Conservation (phyloP, 305 asterid genomes). For the Fraxinus baroniana region DNA sequence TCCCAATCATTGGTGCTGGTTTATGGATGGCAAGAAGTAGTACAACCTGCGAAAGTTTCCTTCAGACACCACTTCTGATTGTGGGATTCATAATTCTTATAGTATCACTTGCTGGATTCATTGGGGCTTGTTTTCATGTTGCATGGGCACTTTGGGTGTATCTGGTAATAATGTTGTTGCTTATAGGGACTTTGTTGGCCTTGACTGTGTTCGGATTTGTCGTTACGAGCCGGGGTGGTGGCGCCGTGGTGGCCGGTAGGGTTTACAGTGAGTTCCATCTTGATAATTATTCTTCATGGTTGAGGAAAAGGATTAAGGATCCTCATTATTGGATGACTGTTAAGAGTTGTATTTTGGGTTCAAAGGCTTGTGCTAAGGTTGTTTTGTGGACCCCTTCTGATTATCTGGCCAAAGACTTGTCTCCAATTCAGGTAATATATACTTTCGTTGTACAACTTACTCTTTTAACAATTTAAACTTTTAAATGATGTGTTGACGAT, state of each 20-base stretch:
- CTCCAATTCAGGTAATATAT: conserved; percentile 72
- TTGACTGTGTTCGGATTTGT: conserved; percentile 78
- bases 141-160: conserved; percentile 93
- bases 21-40: conserved; percentile 85
- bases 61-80: conserved; percentile 76
- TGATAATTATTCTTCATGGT: conserved; percentile 65
- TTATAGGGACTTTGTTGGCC: conserved; percentile 66
- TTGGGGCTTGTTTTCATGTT: conserved; percentile 86
- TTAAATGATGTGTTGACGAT: background rate
- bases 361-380: conserved; percentile 67
- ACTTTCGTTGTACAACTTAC: background rate
- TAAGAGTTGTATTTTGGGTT: conserved; percentile 67
- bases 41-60: conserved; percentile 79
- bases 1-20: conserved; percentile 95
- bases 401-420: conserved; percentile 61
- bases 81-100: conserved; percentile 71
- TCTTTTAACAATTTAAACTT: too few species aligned
- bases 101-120: conserved; percentile 78
- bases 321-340: conserved; percentile 61
- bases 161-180: conserved; percentile 62
- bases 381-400: conserved; percentile 74
- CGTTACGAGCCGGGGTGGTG: conserved; percentile 76
- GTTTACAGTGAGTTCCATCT: conserved; percentile 61
- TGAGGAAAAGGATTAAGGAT: conserved; percentile 64
- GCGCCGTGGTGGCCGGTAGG: conserved; percentile 56